Evolutionary conservation across 331 rosid species (phyloP), one percentile per base, ranked within the genome.

Genomic region (Rosa hybrid): DNA sequence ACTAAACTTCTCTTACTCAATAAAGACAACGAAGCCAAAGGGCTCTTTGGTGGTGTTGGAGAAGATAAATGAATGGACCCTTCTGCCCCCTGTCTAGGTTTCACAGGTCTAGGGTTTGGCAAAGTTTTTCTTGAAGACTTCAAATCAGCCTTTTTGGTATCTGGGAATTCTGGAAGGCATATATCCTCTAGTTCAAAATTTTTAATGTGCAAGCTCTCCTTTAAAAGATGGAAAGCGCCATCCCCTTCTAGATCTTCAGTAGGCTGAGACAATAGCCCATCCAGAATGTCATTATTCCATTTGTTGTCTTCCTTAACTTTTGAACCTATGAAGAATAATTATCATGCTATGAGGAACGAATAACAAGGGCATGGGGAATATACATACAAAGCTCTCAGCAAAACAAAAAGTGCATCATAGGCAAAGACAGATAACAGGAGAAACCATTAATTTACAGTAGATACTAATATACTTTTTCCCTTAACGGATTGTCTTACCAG

Each of bases 11-110:
- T 89, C 87, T 75, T 84, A 74, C 81, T 91, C 68, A 93, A 74
- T 49, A 80, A 74, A 63, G 84, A 65, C 50, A 85, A 68, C 9
- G 82, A 60, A 72, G 93, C 88, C 88, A 88, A 88, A 62, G 94
- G 97, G 85, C 88, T 90, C 86, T 83, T 95, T 77, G 92, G 90
- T 68, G 94, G 92, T 51, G 90, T 85, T 77, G 94, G 97, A 60
- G 94, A 87, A 81, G 86, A 83, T 74, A 80, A 74, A 46, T 62
- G 82, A 72, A 70, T 25, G 67, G 83, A 51, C 59, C 63, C 82
- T 82, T 83, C 90, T 68, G 70, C 76, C 39, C 82, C 76, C 78
- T 25, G 80, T 76, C 51, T 80, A 16, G 51, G 77, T 65, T 80
- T 83, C 45, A 46, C 39, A 51, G 88, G 86, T 48, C 92, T 85